Evolutionary conservation across 75 land plant species (phyloP), one percentile per base, ranked within the genome.

Genomic region (Pseudotsuga menziesii): DNA sequence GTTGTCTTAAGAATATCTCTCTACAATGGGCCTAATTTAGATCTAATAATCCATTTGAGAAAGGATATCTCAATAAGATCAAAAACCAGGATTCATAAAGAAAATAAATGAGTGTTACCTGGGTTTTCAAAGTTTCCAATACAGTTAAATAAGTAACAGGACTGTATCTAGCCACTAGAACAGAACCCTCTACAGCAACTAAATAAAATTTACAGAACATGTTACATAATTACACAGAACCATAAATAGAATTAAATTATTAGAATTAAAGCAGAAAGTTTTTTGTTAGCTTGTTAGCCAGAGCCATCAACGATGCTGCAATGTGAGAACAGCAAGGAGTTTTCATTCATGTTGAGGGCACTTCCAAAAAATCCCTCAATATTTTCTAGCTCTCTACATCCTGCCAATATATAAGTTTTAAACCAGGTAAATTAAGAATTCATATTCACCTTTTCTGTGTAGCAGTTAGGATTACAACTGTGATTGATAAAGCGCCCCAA

Each of bases 381-480:
- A 19, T 29, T 17, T 64, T 64, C 69, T 64, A 5, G 16, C 69
- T 35, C 35, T 35, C 69, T 14, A 35, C 19, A 32, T 64, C 41
- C 16, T 64, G 4, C 69, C 36, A 64, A 16, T 32, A 32, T 64
- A 16, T 29, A 32, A 77, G 19, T 64, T 11, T 22, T 27, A n/a
- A 4, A 64, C 22, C 29, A 22, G 58, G n/a, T 4, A 61, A 32
- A n/a, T 2, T 20, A 56, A 61, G 7, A 32, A 75, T 27, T n/a
- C 16, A 58, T 26, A 16, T 56, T 56, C 69, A 96, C 99, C 99
- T 96, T 96, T 76, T 96, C 97, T 4, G 97, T 96, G 15, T 85
- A 87, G 74, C 99, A 96, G 70, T 96, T 96, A 48, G 99, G 99
- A 59, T 93, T 89, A 77, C 99, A 96, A 77, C 99, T 96, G 76